Base-by-base conservation (phyloP, 73 alveolate genomes). In the Paramecium primaurelia region DNA sequence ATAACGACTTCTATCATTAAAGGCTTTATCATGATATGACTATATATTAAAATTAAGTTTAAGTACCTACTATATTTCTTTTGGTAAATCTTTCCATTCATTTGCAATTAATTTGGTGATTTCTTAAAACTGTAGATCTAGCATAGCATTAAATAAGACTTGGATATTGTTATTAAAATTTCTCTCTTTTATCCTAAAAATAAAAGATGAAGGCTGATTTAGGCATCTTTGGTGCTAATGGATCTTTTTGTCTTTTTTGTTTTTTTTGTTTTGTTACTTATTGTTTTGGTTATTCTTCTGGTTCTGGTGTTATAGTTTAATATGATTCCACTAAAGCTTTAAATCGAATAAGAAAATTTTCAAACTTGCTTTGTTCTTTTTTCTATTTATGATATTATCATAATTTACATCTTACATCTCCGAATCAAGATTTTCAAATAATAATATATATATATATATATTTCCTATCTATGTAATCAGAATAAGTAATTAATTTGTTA, bases 191-290 rank as follows among this genome's bases (percentile, higher is more conserved):
- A 26, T 89, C 88, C 32, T 89, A 47, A 54, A 89, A 89, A 58
- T 89, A 89, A 37, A 71, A 89, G 37, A 89, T 89, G 51, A 71
- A 89, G 20, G 94, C 94, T 40, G 94, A 71, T 71, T 77, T 71
- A n/a, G 94, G 94, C 75, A 71, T 89, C 59, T 89, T 89, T 4
- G 94, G 94, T 64, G 88, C 88, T 32, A 71, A 58, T 25, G 94
- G 94, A 89, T 89, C 94, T 36, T 71, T 89, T 18, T 32, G 71
- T 71, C 49, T 83, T 28, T 83, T 89, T 45, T 68, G 54, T 54
- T 89, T 89, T 80, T 80, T 80, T 26, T 22, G 49, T 26, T 80
- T 80, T 32, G 87, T 18, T 8, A 20, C 8, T 73, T 34, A 73
- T 16, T 14, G 87, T 12, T 34, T 73, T 34, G 68, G 87, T 37